A percentile compares a stretch with the other conserved stretches of the same genome.
These are phyloP conservation scores for Trypanosoma caninum DNA, from an alignment of 208 protist species.

Conservation along the genomic window DNA sequence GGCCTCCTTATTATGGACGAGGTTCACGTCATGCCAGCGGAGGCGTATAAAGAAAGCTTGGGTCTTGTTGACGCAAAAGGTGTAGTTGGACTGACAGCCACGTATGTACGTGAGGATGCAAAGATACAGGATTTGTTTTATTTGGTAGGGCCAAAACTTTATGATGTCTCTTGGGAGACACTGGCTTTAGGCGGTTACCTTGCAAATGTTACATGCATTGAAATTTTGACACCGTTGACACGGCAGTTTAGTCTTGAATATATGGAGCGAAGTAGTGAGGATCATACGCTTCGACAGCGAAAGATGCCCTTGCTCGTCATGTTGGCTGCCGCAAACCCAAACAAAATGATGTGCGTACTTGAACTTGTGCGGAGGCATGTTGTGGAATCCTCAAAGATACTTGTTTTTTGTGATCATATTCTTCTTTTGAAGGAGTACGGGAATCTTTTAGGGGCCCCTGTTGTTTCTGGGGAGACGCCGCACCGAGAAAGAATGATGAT, in stretches of 20 bases:
- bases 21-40: constrained; percentile 98
- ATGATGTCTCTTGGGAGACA: constrained; percentile 99
- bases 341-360: constrained; percentile 87
- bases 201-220: constrained; percentile 97
- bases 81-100: constrained; percentile 98
- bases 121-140: constrained; percentile 98
- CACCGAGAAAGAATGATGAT: constrained; percentile 92
- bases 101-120: constrained; percentile 96
- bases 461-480: constrained; percentile 94
- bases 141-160: constrained; percentile 99
- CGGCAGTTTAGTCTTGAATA: constrained; percentile 93
- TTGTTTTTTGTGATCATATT: constrained; percentile 99
- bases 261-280: constrained; percentile 51
- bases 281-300: constrained; percentile 13
- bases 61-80: constrained; percentile 92
- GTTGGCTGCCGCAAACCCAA: constrained; percentile 82
- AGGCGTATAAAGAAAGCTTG: constrained; percentile 95
- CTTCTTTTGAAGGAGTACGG: constrained; percentile 96
- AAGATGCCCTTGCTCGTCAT: constrained; percentile 61
- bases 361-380: constrained; percentile 95
- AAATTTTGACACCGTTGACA: constrained; percentile 98
- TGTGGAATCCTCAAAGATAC: constrained; percentile 93
- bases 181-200: constrained; percentile 94
- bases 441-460: constrained; percentile 68
- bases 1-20: constrained; percentile 88